phyloP scores from a whole-genome alignment of 202 grass and related monocot species.

The Panicum hallii region DNA sequence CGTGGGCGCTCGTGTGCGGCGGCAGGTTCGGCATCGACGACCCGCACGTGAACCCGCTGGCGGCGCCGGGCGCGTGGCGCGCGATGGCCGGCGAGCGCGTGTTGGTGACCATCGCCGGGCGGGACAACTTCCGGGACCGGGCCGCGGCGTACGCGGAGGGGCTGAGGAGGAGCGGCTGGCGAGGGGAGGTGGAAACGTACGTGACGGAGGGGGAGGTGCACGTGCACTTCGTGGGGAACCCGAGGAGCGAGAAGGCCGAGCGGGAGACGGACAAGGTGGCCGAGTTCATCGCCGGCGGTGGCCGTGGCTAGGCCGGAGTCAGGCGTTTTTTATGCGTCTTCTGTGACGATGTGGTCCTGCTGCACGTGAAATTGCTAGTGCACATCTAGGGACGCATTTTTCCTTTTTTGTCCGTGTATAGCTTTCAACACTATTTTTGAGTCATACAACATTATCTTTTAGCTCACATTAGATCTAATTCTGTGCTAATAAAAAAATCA shows the following conservation, averaged over 20 bases:
- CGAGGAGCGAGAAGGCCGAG: constrained; percentile 43
- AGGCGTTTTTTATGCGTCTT: too few species aligned
- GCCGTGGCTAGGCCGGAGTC: neutral
- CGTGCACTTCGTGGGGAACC: constrained; percentile 53
- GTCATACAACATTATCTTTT: too few species aligned
- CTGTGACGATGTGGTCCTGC: too few species aligned
- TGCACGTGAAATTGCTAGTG: too few species aligned
- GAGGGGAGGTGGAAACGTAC: constrained; percentile 48
- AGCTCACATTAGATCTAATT: too few species aligned
- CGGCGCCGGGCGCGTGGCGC: constrained; percentile 32
- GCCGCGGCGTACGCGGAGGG: constrained; percentile 45
- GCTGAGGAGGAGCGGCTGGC: constrained; percentile 49
- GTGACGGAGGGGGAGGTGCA: constrained; percentile 58
- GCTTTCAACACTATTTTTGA: too few species aligned
- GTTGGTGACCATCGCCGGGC: constrained; percentile 51
- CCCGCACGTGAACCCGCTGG: constrained; percentile 47
- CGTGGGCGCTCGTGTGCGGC: constrained; percentile 57
- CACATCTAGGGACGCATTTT: too few species aligned
- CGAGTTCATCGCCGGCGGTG: constrained; percentile 39
- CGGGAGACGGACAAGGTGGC: constrained; percentile 45
- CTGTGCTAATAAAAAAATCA: too few species aligned
- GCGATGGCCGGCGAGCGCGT: constrained; percentile 40
- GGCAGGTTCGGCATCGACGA: constrained; percentile 56
- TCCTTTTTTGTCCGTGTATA: too few species aligned
- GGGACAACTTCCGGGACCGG: constrained; percentile 49